phyloP scores from a whole-genome alignment of 257 asterid genomes.

The Marsdenia floribunda region DNA sequence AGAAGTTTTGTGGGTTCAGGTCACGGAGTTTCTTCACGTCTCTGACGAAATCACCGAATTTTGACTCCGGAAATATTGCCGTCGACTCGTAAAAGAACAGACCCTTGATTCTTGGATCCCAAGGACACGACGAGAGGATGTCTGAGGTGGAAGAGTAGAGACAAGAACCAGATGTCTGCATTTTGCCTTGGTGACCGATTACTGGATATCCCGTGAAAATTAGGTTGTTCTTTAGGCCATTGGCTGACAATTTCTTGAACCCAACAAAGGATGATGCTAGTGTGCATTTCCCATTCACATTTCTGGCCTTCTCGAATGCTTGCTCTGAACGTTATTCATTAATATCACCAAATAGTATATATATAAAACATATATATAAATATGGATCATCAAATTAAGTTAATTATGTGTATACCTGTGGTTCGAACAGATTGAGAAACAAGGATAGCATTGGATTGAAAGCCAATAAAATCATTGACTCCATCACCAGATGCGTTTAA shows the following conservation, averaged over 20 bases:
- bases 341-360: no score
- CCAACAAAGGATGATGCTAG: constrained; percentile 38
- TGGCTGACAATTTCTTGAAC: constrained; percentile 48
- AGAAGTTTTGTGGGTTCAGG: constrained; percentile 42
- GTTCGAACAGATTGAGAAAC: constrained; percentile 49
- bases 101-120: constrained; percentile 75
- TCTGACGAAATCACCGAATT: constrained; percentile 37
- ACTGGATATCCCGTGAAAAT: constrained; percentile 75
- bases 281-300: constrained; percentile 42
- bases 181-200: constrained; percentile 57
- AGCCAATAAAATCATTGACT: constrained; percentile 69
- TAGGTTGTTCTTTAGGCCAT: constrained; percentile 69
- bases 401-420: constrained; percentile 34
- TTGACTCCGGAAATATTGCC: constrained; percentile 39
- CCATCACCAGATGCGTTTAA: constrained; percentile 55
- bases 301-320: constrained; percentile 37
- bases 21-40: constrained; percentile 57
- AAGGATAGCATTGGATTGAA: constrained; percentile 55
- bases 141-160: constrained; percentile 45
- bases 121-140: constrained; percentile 42
- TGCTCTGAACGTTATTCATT: constrained; percentile 39
- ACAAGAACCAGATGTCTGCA: constrained; percentile 88
- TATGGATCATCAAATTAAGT: no score
- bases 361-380: no score
- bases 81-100: constrained; percentile 69